Evolutionary conservation across 345 rosid genomes (phyloP).

Genomic region (Kernera saxatilis): DNA sequence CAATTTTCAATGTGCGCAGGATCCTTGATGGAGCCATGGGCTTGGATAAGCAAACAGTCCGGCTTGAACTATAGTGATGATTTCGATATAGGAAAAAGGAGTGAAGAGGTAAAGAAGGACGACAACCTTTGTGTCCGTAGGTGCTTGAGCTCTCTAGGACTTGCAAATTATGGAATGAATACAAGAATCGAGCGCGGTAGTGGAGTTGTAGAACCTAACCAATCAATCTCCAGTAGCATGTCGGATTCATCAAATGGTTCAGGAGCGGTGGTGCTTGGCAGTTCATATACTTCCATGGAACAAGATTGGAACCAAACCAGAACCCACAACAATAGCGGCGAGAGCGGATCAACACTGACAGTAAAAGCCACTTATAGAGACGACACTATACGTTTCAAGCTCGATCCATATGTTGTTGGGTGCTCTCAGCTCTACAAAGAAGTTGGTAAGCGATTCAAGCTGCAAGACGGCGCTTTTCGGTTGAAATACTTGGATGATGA

Average conservation of each 20-base stretch:
- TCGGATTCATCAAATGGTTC: conserved; percentile 66
- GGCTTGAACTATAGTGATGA: conserved; percentile 25
- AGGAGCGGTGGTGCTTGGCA: conserved; percentile 44
- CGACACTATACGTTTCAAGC: conserved; percentile 70
- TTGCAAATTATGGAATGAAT: conserved; percentile 38
- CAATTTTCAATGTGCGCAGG: conserved; percentile 16
- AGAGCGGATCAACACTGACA: conserved; percentile 41
- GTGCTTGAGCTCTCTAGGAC: conserved; percentile 37
- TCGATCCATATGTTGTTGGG: conserved; percentile 52
- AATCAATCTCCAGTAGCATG: conserved; percentile 46
- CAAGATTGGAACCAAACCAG: conserved; percentile 42
- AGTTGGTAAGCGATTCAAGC: conserved; percentile 66
- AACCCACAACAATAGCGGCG: conserved; percentile 25
- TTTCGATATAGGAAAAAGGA: conserved; percentile 9
- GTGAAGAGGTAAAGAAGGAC: conserved; percentile 28
- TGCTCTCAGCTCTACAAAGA: conserved; percentile 70
- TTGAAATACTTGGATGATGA: conserved; percentile 86
- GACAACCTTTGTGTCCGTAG: conserved; percentile 27
- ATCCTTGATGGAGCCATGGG: conserved; percentile 32
- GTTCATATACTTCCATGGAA: conserved; percentile 51
- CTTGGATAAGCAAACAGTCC: conserved; percentile 27
- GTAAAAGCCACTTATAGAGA: conserved; percentile 82
- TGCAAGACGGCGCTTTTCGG: conserved; percentile 63
- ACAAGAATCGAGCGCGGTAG: conserved; percentile 34
- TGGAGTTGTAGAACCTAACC: conserved; percentile 37